Evolutionary conservation across 805 yeast species (phyloP).

Genomic region (Candida sonorensis): DNA sequence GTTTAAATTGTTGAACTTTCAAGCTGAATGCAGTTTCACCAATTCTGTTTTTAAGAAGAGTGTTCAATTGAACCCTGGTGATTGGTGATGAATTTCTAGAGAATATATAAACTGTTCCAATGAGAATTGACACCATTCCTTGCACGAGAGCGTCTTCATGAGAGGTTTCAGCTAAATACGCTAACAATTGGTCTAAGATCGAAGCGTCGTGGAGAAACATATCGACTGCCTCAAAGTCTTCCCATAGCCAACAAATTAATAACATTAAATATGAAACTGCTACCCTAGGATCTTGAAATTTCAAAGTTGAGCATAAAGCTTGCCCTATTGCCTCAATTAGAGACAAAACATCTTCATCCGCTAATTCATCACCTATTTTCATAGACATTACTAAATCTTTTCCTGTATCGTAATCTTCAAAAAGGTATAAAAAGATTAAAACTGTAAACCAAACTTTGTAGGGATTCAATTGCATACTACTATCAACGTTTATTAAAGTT

Average conservation of each 20-base stretch:
- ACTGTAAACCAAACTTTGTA: constrained; percentile 83
- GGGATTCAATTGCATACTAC: constrained; percentile 69
- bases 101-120: constrained; percentile 81
- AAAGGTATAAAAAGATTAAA: constrained; percentile 52
- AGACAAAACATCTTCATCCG: constrained; percentile 63
- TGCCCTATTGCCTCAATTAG: constrained; percentile 76
- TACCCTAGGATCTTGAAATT: constrained; percentile 61
- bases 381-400: constrained; percentile 42
- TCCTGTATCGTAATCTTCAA: constrained; percentile 47
- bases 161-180: constrained; percentile 47
- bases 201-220: constrained; percentile 67
- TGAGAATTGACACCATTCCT: constrained; percentile 62
- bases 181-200: constrained; percentile 57
- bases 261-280: constrained; percentile 74
- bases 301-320: constrained; percentile 57
- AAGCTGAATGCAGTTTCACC: constrained; percentile 77
- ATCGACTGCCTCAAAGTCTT: constrained; percentile 65
- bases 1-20: constrained; percentile 67
- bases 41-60: constrained; percentile 58
- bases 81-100: constrained; percentile 54
- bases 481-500: constrained; percentile 70
- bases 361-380: constrained; percentile 49
- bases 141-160: constrained; percentile 40
- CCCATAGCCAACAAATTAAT: constrained; percentile 70
- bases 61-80: constrained; percentile 51